Conservation (phyloP, 106 monocot species). For the Triglochin maritima region DNA sequence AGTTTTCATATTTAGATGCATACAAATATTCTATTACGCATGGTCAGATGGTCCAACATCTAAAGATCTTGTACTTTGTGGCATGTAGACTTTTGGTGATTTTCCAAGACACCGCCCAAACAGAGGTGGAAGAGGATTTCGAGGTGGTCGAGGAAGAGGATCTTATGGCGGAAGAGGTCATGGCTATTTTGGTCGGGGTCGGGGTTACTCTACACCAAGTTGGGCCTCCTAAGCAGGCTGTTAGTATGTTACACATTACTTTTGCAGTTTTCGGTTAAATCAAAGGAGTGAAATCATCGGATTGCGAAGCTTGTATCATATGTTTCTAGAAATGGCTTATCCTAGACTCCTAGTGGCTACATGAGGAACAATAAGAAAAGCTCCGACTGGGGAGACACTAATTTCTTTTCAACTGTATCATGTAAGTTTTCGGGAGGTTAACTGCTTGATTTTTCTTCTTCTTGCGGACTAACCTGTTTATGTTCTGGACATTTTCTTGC, state of each 20-base stretch:
- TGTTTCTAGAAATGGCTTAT: background rate
- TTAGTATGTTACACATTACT: background rate
- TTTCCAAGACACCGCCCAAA: slow-evolving; percentile 34
- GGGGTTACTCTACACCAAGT: background rate
- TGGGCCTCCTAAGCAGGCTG: background rate
- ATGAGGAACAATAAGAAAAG: too few relatives aligned
- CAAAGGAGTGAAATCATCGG: background rate
- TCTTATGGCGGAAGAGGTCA: slow-evolving; percentile 42
- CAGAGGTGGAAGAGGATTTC: slow-evolving; percentile 52
- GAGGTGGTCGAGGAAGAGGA: slow-evolving; percentile 38
- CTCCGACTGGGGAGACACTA: too few relatives aligned
- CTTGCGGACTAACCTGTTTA: too few relatives aligned
- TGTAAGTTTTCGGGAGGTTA: too few relatives aligned
- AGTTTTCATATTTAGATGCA: background rate
- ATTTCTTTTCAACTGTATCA: too few relatives aligned
- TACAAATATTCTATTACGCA: too few relatives aligned
- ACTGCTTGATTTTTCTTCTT: too few relatives aligned
- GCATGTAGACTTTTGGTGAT: slow-evolving; percentile 39
- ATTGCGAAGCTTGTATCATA: slow-evolving; percentile 6
- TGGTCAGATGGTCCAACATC: too few relatives aligned
- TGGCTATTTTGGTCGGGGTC: slow-evolving; percentile 30
- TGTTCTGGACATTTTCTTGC: too few relatives aligned
- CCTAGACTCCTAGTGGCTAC: too few relatives aligned
- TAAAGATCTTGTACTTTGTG: background rate
- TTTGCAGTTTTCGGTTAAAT: background rate